Evolutionary conservation across 2,329 filamentous ascomycete genomes (phyloP).

Genomic region (Neopestalotiopsis sp.): DNA sequence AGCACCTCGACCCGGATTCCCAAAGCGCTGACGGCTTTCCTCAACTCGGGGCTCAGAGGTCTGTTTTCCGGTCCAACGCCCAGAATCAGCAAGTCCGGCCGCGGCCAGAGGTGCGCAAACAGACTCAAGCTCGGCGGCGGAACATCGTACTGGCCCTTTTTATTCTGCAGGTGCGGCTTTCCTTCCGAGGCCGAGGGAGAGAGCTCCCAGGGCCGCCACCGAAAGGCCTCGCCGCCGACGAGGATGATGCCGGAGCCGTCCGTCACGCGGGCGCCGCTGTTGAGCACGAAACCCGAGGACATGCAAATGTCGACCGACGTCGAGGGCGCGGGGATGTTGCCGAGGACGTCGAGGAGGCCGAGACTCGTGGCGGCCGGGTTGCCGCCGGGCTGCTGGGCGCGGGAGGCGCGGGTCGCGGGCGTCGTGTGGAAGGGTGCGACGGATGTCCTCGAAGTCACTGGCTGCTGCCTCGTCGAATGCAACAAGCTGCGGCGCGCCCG

Average conservation of each 20-base stretch:
- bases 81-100: conserved; percentile 90
- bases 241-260: conserved; percentile 78
- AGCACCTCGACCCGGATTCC: conserved; percentile 88
- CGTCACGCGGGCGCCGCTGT: conserved; percentile 76
- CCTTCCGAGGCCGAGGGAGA: conserved; percentile 40
- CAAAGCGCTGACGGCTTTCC: conserved; percentile 73
- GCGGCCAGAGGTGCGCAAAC: conserved; percentile 81
- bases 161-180: conserved; percentile 64
- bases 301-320: conserved; percentile 86
- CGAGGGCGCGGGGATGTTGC: conserved; percentile 74
- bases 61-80: conserved; percentile 79
- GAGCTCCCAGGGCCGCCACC: conserved; percentile 79
- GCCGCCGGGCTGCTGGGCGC: conserved; percentile 37
- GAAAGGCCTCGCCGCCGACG: conserved; percentile 85
- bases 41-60: conserved; percentile 78
- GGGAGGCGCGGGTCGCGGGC: neutral
- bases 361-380: conserved; percentile 63
- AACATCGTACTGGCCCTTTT: conserved; percentile 83
- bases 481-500: neutral
- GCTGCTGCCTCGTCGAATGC: neutral
- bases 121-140: conserved; percentile 74
- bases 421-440: conserved; percentile 11
- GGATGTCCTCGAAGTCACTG: neutral
- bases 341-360: conserved; percentile 77
- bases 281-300: conserved; percentile 82